These are phyloP conservation scores for Colletotrichum coccodes DNA, from an alignment of 2,329 filamentous ascomycete genomes.

Conservation along the genomic window DNA sequence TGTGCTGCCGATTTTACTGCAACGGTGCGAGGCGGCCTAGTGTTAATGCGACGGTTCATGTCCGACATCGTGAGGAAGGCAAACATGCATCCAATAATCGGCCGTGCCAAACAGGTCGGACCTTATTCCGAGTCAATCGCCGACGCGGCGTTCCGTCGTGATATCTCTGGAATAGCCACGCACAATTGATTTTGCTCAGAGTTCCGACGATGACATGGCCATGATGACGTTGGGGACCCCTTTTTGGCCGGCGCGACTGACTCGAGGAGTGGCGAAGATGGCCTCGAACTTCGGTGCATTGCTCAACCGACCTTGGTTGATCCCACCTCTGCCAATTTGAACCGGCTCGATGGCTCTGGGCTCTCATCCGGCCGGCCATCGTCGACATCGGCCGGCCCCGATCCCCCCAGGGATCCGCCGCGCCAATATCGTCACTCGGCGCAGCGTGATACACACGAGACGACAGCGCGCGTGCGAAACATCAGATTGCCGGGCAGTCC, in stretches of 20 bases:
- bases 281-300: neutral
- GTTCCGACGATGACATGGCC: slow-evolving; percentile 15
- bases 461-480: slow-evolving; percentile 2
- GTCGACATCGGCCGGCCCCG: neutral
- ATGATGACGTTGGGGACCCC: no score
- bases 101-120: neutral
- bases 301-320: neutral
- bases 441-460: slow-evolving; percentile 8
- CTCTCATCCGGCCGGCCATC: neutral
- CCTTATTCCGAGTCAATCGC: neutral
- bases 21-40: neutral
- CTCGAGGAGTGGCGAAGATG: neutral
- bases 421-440: slow-evolving; percentile 3
- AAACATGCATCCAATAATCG: neutral
- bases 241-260: neutral
- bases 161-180: neutral
- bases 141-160: neutral
- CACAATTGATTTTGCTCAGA: neutral
- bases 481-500: neutral
- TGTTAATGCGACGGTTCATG: neutral
- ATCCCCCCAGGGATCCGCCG: slow-evolving; percentile 11
- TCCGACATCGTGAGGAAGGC: neutral
- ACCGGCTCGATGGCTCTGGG: neutral
- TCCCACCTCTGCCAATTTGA: neutral
- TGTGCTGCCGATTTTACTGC: neutral